phyloP scores from a whole-genome alignment of 2,329 filamentous ascomycete genomes.

The Xylariomycetidae sp. region DNA sequence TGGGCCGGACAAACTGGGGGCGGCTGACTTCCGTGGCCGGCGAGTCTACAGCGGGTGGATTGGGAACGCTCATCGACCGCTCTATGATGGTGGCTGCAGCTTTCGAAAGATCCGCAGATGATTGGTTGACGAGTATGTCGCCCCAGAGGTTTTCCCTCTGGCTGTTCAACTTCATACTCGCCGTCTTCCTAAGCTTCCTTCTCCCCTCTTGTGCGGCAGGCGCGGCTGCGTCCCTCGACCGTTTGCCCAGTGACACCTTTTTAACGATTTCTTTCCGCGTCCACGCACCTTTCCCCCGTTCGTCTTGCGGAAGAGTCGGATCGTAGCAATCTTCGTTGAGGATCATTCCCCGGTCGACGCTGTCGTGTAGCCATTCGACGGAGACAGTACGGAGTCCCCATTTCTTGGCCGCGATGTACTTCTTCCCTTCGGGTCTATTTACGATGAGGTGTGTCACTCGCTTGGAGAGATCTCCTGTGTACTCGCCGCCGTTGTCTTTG shows the following conservation, averaged over 20 bases:
- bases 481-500: slow-evolving; percentile 69
- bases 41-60: slow-evolving; percentile 4
- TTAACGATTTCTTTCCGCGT: slow-evolving; percentile 43
- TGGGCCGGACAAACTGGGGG: not conserved
- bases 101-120: slow-evolving; percentile 24
- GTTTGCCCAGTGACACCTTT: slow-evolving; percentile 52
- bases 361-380: slow-evolving; percentile 80
- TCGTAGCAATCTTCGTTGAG: slow-evolving; percentile 84
- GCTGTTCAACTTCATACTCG: slow-evolving; percentile 75
- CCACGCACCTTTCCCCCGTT: slow-evolving; percentile 78
- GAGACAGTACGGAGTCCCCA: slow-evolving; percentile 81
- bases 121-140: slow-evolving; percentile 64
- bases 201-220: slow-evolving; percentile 52
- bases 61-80: slow-evolving; percentile 9
- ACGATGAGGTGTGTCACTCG: slow-evolving; percentile 85
- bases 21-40: slow-evolving; percentile 9
- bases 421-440: slow-evolving; percentile 73
- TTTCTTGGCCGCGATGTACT: slow-evolving; percentile 79
- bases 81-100: slow-evolving; percentile 5
- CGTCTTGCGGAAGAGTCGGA: slow-evolving; percentile 61
- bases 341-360: slow-evolving; percentile 80
- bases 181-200: slow-evolving; percentile 80
- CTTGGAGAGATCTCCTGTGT: slow-evolving; percentile 83
- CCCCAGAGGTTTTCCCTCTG: slow-evolving; percentile 87
- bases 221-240: slow-evolving; percentile 46